Base-by-base conservation (phyloP, 306 rosid genomes). In the Pyrus bretschneideri region DNA sequence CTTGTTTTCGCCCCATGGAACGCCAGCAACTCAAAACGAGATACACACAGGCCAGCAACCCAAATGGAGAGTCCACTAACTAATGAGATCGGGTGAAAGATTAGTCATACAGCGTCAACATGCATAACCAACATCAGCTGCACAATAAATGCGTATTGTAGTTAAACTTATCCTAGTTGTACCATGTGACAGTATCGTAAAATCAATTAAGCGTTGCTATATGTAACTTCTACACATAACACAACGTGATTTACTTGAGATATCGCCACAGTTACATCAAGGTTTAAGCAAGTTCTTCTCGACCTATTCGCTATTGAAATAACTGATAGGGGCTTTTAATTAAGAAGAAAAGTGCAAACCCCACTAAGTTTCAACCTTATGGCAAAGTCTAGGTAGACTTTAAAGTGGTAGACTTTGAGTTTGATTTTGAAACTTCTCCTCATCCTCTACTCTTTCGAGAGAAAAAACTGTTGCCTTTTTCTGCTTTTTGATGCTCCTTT, bases 1-100 rank as follows among this genome's bases (percentile, higher is more conserved):
- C 54, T 46, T 2, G 2, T 46, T 46, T 15, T 40, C 1, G 54
- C 19, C 54, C 15, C 7, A 2, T 15, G 19, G 54, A 46, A 46
- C 15, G 54, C 54, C 54, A 11, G 13, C 49, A 44, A 44, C 13
- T 10, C 14, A 46, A 46, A 46, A 46, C 7, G 19, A 14, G 54
- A 46, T 8, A 23, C 19, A 17, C 12, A 10, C 69, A 60, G 8
- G 8, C 14, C 22, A 7, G 27, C 57, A 64, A 49, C 74, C 83
- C 69, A 59, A 85, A 81, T 88, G 82, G 84, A 57, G 68, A 67
- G 59, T 74, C 88, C 90, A 83, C 87, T 85, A 54, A 65, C 52
- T 52, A n/a, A 46, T 13, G 54, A 80, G 69, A 68, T 21, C 65
- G 61, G 70, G 29, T 78, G 84, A 84, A 80, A 84, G 80, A 69